phyloP scores from a whole-genome alignment of 192 early-diverging fungal genomes.

The Diversispora eburnea region DNA sequence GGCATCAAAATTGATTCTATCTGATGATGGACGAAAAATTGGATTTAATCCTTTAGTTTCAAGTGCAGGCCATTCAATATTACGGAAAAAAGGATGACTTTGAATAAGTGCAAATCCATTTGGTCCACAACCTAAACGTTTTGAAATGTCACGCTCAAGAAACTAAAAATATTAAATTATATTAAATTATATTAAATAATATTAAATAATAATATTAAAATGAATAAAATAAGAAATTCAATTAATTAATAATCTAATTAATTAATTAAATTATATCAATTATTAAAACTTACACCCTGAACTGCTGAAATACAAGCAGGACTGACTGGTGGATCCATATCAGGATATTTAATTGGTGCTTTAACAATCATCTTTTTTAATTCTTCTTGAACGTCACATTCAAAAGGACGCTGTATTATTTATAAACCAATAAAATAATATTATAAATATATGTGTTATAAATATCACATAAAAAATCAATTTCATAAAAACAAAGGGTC shows the following conservation, averaged over 20 bases:
- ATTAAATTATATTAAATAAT: too few relatives aligned
- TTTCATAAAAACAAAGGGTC: background rate
- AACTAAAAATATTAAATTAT: slow-evolving; percentile 37
- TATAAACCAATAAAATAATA: background rate
- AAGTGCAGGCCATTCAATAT: slow-evolving; percentile 41
- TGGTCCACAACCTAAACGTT: slow-evolving; percentile 46
- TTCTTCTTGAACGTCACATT: slow-evolving; percentile 55
- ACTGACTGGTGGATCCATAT: slow-evolving; percentile 48
- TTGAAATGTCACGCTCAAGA: slow-evolving; percentile 47
- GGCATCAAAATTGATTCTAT: slow-evolving; percentile 70
- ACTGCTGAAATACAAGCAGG: slow-evolving; percentile 69
- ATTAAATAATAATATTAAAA: too few relatives aligned
- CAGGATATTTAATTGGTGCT: slow-evolving; percentile 63
- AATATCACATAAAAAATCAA: slow-evolving; percentile 14
- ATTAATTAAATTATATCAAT: background rate
- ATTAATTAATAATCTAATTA: background rate
- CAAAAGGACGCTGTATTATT: slow-evolving; percentile 60
- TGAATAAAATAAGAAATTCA: background rate
- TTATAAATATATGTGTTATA: too few relatives aligned
- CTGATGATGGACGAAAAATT: slow-evolving; percentile 44
- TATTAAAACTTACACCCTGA: slow-evolving; percentile 49
- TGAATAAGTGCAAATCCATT: slow-evolving; percentile 44
- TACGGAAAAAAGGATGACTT: slow-evolving; percentile 52
- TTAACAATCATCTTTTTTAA: slow-evolving; percentile 63
- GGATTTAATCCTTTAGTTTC: slow-evolving; percentile 46